Evolutionary conservation across 768 basidiomycete genomes (phyloP), one percentile per base, ranked within the genome.

Genomic region (Russula earlei): DNA sequence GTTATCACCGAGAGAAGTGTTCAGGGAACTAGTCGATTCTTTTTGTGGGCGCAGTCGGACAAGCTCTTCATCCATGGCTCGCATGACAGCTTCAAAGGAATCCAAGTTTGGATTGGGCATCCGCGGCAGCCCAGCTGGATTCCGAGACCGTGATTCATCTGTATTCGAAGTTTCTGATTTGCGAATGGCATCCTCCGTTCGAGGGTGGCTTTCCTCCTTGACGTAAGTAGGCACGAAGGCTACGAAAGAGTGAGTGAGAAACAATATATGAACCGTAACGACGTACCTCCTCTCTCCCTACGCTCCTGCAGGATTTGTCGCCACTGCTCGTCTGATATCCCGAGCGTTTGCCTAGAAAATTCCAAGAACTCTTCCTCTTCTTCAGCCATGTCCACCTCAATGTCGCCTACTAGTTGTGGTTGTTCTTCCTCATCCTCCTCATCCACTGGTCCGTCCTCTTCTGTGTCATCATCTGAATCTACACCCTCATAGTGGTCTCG

Each of bases 71-170:
- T 99, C 96, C 85, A 98, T 90, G 2, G 92, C 92, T 65, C 81
- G 79, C 96, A 98, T 98, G 31, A 98, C 90, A 1, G 87, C 81
- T 66, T 99, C 96, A 60, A 99, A 98, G 0, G 92, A 93, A 67
- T 94, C 80, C 20, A 98, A 75, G 45, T 84, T 81, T 4, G 83
- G 79, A 67, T 92, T 87, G 74, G 71, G 15, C 72, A 69, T 3
- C 70, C 73, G 31, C 38, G 45, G 24, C 29, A 22, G 37, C 27
- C 71, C 60, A n/a, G 58, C 62, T 17, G 73, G 64, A 46, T 52
- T 34, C 44, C 50, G 60, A 20, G 38, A 22, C 42, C 14, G 51
- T 20, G 56, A 36, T 25, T 52, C 53, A 19, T 33, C 19, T 11
- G 33, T 49, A 36, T 50, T 10, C 15, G 25, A 14, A 12, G 41